Conservation (phyloP, 2,329 filamentous ascomycete species). For the Elsinoe ampelina region DNA sequence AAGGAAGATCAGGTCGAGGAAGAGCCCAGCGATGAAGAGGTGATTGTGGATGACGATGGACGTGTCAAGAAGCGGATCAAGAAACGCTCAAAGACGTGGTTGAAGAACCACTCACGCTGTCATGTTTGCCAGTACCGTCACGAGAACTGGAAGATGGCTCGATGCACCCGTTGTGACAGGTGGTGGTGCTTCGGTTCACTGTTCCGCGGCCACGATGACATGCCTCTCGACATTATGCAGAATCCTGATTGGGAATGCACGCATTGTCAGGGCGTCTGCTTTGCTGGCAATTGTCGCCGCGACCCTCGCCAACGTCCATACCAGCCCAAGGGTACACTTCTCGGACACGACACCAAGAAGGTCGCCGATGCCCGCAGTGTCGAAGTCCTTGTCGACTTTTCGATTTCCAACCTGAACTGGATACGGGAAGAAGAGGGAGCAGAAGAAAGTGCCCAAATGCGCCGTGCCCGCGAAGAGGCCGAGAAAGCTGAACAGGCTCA, state of each 20-base stretch:
- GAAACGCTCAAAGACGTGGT: constrained; percentile 43
- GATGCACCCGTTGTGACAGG: constrained; percentile 65
- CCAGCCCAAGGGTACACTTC: constrained; percentile 72
- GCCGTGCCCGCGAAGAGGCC: constrained; percentile 43
- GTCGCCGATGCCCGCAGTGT: constrained; percentile 87
- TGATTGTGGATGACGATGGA: constrained; percentile 56
- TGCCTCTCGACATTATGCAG: constrained; percentile 75
- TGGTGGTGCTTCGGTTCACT: constrained; percentile 90
- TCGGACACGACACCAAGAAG: constrained; percentile 84
- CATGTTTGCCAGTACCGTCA: constrained; percentile 79
- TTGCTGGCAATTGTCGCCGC: constrained; percentile 69
- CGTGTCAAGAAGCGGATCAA: constrained; percentile 56
- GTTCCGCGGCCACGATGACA: constrained; percentile 82
- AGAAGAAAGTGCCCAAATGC: constrained; percentile 29
- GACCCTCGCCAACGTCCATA: constrained; percentile 64
- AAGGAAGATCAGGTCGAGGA: constrained; percentile 32
- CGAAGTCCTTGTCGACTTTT: constrained; percentile 84
- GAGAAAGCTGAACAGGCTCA: constrained; percentile 42
- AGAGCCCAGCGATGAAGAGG: constrained; percentile 39
- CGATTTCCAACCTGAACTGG: constrained; percentile 79
- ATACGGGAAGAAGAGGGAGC: constrained; percentile 48
- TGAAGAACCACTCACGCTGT: constrained; percentile 50
- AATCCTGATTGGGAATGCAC: constrained; percentile 80
- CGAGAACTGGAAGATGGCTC: constrained; percentile 73
- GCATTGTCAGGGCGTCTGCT: constrained; percentile 76